Conservation (phyloP, 202 grass and related monocot species). For the Dendrocalamus latiflorus region DNA sequence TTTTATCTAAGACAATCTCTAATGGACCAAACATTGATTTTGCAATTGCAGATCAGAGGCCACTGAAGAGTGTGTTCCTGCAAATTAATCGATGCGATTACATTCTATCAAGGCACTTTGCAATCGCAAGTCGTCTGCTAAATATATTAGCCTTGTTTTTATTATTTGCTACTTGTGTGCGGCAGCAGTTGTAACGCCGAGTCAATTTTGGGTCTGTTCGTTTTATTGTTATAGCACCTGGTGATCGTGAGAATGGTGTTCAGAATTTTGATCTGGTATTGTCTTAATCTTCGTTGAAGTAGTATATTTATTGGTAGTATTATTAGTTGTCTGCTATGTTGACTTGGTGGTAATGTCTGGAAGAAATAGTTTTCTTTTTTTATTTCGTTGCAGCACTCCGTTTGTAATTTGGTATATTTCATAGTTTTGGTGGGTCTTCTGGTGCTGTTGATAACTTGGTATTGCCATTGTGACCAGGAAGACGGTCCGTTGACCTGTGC, state of each 20-base stretch:
- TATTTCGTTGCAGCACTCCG: neutral
- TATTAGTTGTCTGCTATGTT: slow-evolving; percentile 12
- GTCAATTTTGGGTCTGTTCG: slow-evolving; percentile 8
- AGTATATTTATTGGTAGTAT: neutral
- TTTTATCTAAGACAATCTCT: neutral
- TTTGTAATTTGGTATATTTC: too few relatives aligned
- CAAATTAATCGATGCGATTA: neutral
- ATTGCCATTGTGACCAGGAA: too few relatives aligned
- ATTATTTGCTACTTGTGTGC: neutral
- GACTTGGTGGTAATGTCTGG: slow-evolving; percentile 2
- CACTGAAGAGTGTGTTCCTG: neutral
- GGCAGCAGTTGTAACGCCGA: neutral
- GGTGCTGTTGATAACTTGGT: too few relatives aligned
- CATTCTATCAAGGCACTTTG: neutral
- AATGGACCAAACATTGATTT: neutral
- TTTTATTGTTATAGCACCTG: too few relatives aligned
- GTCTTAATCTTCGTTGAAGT: neutral
- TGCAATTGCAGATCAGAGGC: slow-evolving; percentile 24
- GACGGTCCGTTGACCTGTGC: too few relatives aligned
- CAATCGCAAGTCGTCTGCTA: neutral
- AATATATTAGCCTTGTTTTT: slow-evolving; percentile 3
- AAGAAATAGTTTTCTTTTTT: neutral
- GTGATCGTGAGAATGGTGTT: neutral
- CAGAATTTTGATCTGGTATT: slow-evolving; percentile 15
- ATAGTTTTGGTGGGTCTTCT: too few relatives aligned